Evolutionary conservation across 176 grass and related monocot species (phyloP), one percentile per base, ranked within the genome.

Genomic region (Oryza punctata): DNA sequence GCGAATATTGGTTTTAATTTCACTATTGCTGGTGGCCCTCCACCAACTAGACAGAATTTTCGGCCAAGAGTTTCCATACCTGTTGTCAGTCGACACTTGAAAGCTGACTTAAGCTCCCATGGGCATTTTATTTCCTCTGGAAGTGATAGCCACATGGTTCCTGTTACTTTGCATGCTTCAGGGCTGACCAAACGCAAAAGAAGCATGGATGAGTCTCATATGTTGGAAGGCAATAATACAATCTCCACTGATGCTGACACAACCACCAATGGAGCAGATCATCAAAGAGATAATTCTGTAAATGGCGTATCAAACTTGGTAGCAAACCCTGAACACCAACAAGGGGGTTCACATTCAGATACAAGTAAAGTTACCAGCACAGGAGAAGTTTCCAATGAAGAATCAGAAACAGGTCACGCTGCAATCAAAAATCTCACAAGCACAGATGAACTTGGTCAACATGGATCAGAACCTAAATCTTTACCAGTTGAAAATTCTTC

Each of bases 21-120:
- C 40, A 94, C 93, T 75, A 96, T 99, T 85, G 93, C 93, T 52
- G 96, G 96, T 78, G 96, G 96, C n/a, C 93, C 91, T 80, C 87
- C 78, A 24, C 87, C 96, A 2, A 92, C 91, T 38, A 99, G 80
- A 82, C 91, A 94, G 59, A 92, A 92, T 80, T 99, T 94, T 79
- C 76, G 88, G 73, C 96, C 96, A 60, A 94, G 79, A 67, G 87
- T 99, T 87, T 93, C 89, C 46, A 91, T 99, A 69, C 96, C 96
- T 71, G 81, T 99, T 72, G 81, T 99, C 68, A 99, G 93, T 85
- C 87, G 93, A 26, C 91, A 96, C 84, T 82, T 94, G 63, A 96
- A 89, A 89, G 78, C 87, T 81, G 78, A 96, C 26, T 80, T 90
- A 40, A 88, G 81, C 59, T 88, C 72, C 46, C 4, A 27, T 68